These are phyloP conservation scores for Flaveria bidentis DNA, from an alignment of 129 eudicot genomes.

Conservation along the genomic window DNA sequence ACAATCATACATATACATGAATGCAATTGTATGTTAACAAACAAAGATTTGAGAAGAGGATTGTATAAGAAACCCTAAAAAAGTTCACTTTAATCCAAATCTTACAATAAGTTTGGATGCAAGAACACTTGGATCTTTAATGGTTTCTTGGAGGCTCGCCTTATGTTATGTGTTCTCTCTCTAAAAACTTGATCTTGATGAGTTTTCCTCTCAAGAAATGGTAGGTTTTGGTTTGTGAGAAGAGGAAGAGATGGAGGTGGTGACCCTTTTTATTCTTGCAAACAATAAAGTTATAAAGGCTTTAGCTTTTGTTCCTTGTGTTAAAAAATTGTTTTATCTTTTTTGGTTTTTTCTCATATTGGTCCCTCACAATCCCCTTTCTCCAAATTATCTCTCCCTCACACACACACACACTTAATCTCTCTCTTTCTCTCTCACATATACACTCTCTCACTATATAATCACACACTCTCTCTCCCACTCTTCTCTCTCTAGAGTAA, in stretches of 20 bases:
- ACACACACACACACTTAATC: not conserved
- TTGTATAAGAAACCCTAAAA: slow-evolving; percentile 21
- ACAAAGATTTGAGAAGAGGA: slow-evolving; percentile 5
- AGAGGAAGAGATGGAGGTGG: slow-evolving; percentile 36
- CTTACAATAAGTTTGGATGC: not conserved
- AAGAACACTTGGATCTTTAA: slow-evolving; percentile 32
- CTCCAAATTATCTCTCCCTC: slow-evolving; percentile 1
- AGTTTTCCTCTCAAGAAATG: slow-evolving; percentile 28
- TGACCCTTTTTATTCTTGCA: slow-evolving; percentile 51
- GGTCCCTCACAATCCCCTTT: slow-evolving; percentile 39
- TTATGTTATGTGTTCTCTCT: slow-evolving; percentile 25
- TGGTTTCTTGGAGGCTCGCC: slow-evolving; percentile 8
- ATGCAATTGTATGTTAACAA: slow-evolving; percentile 3
- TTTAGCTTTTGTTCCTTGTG: slow-evolving; percentile 37
- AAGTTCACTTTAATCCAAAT: slow-evolving; percentile 5
- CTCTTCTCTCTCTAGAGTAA: slow-evolving; percentile 32
- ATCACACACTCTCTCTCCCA: slow-evolving; percentile 20
- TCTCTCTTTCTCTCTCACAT: slow-evolving; percentile 1
- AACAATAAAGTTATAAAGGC: slow-evolving; percentile 34
- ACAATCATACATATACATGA: slow-evolving; percentile 20
- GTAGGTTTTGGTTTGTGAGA: slow-evolving; percentile 39
- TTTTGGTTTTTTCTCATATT: slow-evolving; percentile 41
- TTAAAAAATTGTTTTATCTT: slow-evolving; percentile 42
- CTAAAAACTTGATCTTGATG: slow-evolving; percentile 25
- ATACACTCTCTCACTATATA: slow-evolving; percentile 2